Conservation (phyloP, 768 basidiomycete genomes). For the Lyophyllum semitale region DNA sequence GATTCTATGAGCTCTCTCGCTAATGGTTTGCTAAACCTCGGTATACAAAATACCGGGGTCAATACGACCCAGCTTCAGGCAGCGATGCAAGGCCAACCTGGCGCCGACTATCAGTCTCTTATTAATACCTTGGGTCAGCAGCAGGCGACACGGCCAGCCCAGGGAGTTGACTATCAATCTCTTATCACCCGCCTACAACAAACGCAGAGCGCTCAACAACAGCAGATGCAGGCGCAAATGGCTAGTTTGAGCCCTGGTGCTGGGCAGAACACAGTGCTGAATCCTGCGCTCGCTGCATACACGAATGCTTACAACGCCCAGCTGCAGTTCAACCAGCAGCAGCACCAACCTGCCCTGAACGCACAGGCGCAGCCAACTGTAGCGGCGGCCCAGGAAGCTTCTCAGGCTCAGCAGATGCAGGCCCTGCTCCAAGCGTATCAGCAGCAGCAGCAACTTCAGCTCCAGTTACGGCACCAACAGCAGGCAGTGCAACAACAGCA, state of each 20-base stretch:
- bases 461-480: neutral
- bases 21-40: slow-evolving; percentile 17
- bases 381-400: neutral
- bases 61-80: slow-evolving; percentile 26
- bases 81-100: slow-evolving; percentile 27
- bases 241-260: neutral
- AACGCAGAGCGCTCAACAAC: slow-evolving; percentile 4
- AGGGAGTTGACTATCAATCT: slow-evolving; percentile 13
- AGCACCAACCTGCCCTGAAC: neutral
- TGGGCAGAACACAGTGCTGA: neutral
- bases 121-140: slow-evolving; percentile 30
- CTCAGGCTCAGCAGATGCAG: slow-evolving; percentile 5
- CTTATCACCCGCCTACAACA: slow-evolving; percentile 12
- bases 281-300: neutral
- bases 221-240: slow-evolving; percentile 6
- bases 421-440: slow-evolving; percentile 2
- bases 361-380: neutral
- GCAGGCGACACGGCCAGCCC: slow-evolving; percentile 21
- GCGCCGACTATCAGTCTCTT: slow-evolving; percentile 31
- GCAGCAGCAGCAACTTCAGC: slow-evolving; percentile 4
- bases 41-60: slow-evolving; percentile 6
- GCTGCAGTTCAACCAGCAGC: slow-evolving; percentile 1
- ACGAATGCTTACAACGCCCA: slow-evolving; percentile 1
- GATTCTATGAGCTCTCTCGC: slow-evolving; percentile 1
- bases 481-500: neutral